Base-by-base conservation (phyloP, 2,329 filamentous ascomycete species). In the Exophiala bonariae region DNA sequence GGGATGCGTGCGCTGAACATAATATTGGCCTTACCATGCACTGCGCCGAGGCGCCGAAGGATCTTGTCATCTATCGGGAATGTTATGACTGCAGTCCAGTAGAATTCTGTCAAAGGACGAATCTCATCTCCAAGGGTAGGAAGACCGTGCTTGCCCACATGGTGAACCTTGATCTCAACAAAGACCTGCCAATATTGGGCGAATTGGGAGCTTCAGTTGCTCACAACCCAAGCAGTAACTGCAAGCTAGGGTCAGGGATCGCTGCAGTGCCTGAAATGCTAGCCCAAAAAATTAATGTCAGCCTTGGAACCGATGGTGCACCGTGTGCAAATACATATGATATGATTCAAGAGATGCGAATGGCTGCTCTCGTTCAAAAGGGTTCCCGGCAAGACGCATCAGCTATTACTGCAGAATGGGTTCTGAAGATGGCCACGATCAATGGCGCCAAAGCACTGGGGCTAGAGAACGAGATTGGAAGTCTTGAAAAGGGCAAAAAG, bases 241-340 rank as follows among this genome's bases (percentile, higher is more conserved):
- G 69, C 20, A 79, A 79, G 58, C 68, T 80, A 11, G 75, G 71
- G 0, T 77, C 74, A 2, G 77, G 76, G 0, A 70, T 78, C 43
- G 73, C 72, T 18, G 64, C 67, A 4, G 66, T 79, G 0, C 74
- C 74, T 0, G 67, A 72, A 19, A 63, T 79, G 58, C 60, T 75
- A 17, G 49, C 58, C 0, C 65, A 62, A 0, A 66, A 66, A 1
- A 68, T 79, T 4, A 78, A 76, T 49, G 68, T 79, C 5, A 63
- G 64, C 1, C 61, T 79, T 1, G 77, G 76, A 0, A 79, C 76
- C 0, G 76, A 80, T 55, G 76, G 76, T 0, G 76, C 75, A 0
- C 76, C 76, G 1, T 79, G 75, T 58, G 74, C 74, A 28, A 78
- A 78, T 52, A 71, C 70, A 5, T 76, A 75, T 57, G 75, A 78